These are phyloP conservation scores for Plasmodium malariae DNA, from an alignment of 169 alveolate species.

Conservation along the genomic window DNA sequence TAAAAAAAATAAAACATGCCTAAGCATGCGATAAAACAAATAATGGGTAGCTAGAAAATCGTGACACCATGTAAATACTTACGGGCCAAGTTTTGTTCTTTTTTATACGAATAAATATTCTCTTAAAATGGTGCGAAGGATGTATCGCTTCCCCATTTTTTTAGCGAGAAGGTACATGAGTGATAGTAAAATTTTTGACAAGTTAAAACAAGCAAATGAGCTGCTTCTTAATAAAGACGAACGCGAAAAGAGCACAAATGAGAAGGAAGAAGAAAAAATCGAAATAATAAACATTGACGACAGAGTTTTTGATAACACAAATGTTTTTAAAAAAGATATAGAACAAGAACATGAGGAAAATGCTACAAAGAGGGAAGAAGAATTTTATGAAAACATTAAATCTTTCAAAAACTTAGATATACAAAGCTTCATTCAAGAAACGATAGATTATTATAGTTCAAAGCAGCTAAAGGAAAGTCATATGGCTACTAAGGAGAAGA, in stretches of 20 bases:
- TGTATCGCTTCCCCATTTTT: neutral
- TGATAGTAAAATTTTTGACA: constrained; percentile 52
- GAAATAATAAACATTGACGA: constrained; percentile 71
- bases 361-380: constrained; percentile 9
- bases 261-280: constrained; percentile 20
- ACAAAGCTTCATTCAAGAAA: constrained; percentile 44
- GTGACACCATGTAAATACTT: too few relatives aligned
- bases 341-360: constrained; percentile 16
- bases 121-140: neutral
- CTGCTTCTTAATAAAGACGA: neutral
- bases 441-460: constrained; percentile 52
- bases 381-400: constrained; percentile 44
- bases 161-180: constrained; percentile 28
- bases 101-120: too few relatives aligned
- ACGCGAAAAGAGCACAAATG: neutral
- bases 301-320: neutral
- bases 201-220: constrained; percentile 12
- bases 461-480: constrained; percentile 22
- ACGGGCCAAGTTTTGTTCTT: too few relatives aligned
- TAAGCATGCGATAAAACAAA: too few relatives aligned
- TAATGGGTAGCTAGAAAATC: too few relatives aligned
- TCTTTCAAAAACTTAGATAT: constrained; percentile 34
- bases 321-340: constrained; percentile 10
- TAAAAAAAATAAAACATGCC: neutral
- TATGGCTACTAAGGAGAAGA: neutral